phyloP scores from a whole-genome alignment of 2,329 filamentous ascomycete genomes.

The Nemania abortiva region DNA sequence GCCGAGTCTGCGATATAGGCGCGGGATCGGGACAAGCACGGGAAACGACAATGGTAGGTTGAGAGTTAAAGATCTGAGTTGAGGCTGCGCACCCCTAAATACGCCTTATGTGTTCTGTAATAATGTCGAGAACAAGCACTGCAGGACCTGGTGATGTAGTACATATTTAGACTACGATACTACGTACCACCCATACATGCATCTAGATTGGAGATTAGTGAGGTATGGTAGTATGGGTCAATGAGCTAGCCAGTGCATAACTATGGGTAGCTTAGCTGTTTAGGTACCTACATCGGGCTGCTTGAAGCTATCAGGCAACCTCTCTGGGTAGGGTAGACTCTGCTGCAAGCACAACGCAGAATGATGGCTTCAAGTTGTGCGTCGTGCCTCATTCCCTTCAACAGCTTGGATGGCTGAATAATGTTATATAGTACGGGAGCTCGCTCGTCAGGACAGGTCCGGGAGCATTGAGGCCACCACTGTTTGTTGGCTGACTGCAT shows the following conservation, averaged over 20 bases:
- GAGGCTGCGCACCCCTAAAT: conserved; percentile 36
- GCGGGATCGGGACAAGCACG: conserved; percentile 9
- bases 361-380: conserved; percentile 34
- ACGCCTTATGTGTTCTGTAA: conserved; percentile 3
- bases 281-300: conserved; percentile 38
- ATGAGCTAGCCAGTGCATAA: conserved; percentile 32
- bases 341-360: conserved; percentile 45
- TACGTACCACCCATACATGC: conserved; percentile 15
- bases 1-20: conserved; percentile 42
- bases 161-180: conserved; percentile 1
- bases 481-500: conserved; percentile 9
- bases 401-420: too few species aligned
- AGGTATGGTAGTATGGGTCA: conserved; percentile 36
- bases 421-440: conserved; percentile 37
- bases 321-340: conserved; percentile 5
- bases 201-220: conserved; percentile 19
- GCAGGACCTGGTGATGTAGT: conserved; percentile 17
- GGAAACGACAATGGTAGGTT: conserved; percentile 42
- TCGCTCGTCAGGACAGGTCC: conserved; percentile 9
- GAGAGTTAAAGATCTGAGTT: conserved; percentile 38
- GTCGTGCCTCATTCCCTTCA: conserved; percentile 45
- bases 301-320: conserved; percentile 37
- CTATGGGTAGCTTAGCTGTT: conserved; percentile 29
- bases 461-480: conserved; percentile 5
- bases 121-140: conserved; percentile 24